A percentile compares a stretch with the other conserved stretches of the same genome.
These are phyloP conservation scores for Adansonia rubrostipa DNA, from an alignment of 441 rosid species.

Conservation along the genomic window DNA sequence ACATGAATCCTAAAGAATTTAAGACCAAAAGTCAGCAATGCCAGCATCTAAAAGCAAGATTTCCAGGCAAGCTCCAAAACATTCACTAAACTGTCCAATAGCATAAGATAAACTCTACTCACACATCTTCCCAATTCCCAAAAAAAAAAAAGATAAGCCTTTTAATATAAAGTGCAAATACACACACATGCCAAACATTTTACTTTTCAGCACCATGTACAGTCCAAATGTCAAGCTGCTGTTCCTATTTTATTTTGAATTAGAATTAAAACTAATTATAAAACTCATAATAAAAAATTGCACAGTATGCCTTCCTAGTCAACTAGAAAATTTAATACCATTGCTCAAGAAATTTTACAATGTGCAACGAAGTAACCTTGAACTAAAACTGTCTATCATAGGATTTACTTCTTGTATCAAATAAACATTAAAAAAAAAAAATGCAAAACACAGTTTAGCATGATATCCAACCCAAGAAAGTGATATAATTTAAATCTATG, in stretches of 20 bases:
- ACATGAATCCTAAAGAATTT: slow-evolving; percentile 69
- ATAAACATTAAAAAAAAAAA: neutral
- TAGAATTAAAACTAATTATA: neutral
- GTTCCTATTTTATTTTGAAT: neutral
- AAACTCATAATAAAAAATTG: too few species aligned
- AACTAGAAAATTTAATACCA: neutral
- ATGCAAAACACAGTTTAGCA: neutral
- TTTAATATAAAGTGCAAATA: neutral
- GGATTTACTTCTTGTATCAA: neutral
- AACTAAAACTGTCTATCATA: neutral
- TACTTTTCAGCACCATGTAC: neutral
- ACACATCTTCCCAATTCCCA: neutral
- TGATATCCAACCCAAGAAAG: neutral
- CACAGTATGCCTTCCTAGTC: neutral
- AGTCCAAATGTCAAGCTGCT: neutral
- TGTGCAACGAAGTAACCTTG: neutral
- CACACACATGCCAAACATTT: neutral
- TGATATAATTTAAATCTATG: too few species aligned
- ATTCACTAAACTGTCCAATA: neutral
- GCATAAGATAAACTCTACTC: neutral
- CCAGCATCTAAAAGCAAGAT: slow-evolving; percentile 30
- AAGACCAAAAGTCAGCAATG: slow-evolving; percentile 19
- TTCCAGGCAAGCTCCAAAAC: neutral
- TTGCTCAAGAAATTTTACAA: neutral
- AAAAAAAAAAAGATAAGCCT: neutral